These are phyloP conservation scores for Amanita rimosa DNA, from an alignment of 768 basidiomycete species.

Conservation along the genomic window DNA sequence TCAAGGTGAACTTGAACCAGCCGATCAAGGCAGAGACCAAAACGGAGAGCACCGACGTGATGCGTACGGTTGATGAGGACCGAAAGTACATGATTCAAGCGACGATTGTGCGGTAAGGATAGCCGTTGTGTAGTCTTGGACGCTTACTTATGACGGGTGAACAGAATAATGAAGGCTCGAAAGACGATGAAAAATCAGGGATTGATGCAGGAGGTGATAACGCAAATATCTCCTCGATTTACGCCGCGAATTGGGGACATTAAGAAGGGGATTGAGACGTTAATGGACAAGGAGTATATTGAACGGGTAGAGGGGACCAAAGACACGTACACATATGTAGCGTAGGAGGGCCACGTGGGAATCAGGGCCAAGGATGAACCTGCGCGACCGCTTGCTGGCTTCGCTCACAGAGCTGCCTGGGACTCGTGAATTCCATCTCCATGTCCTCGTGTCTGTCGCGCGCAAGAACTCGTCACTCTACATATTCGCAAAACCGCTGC, in stretches of 20 bases:
- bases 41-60: conserved; percentile 77
- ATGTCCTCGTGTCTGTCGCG: conserved; percentile 61
- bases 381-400: conserved; percentile 53
- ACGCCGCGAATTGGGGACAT: conserved; percentile 92
- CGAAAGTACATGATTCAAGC: conserved; percentile 94
- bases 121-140: neutral
- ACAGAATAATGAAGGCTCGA: conserved; percentile 88
- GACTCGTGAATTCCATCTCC: conserved; percentile 60
- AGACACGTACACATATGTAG: conserved; percentile 77
- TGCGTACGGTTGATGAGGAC: conserved; percentile 94
- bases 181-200: conserved; percentile 94
- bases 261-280: conserved; percentile 93
- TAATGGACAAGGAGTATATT: conserved; percentile 96
- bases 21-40: conserved; percentile 94
- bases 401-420: conserved; percentile 50
- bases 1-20: conserved; percentile 81
- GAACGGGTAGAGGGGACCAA: conserved; percentile 84
- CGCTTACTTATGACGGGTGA: conserved; percentile 16
- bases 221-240: conserved; percentile 79
- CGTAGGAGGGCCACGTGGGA: conserved; percentile 25
- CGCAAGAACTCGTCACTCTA: conserved; percentile 60
- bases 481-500: conserved; percentile 60
- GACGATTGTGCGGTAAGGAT: conserved; percentile 67
- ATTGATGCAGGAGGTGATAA: conserved; percentile 81
- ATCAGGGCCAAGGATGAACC: conserved; percentile 18